Percentiles rank a stretch among this genome's conserved stretches.
Evolutionary conservation across 306 rosid species (phyloP).

Genomic region (Casuarina cunninghamiana): DNA sequence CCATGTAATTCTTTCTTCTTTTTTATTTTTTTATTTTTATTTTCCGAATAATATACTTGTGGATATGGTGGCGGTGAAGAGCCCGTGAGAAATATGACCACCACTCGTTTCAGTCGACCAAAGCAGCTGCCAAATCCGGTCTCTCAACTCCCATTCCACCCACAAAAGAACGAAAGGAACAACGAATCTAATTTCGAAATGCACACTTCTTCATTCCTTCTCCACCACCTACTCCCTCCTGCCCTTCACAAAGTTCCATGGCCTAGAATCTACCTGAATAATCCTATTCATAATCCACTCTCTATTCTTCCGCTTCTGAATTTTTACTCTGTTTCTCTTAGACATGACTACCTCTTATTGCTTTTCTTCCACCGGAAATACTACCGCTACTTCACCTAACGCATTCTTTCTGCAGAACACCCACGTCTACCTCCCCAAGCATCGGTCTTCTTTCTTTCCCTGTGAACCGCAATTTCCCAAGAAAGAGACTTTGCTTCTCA

Average conservation of each 20-base stretch:
- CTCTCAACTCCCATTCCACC: constrained; percentile 27
- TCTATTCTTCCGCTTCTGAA: background rate
- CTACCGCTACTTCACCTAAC: constrained; percentile 20
- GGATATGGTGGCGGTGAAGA: constrained; percentile 12
- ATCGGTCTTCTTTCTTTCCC: constrained; percentile 23
- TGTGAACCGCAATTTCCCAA: constrained; percentile 27
- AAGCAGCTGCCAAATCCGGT: constrained; percentile 48
- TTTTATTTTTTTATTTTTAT: background rate
- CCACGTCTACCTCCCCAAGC: constrained; percentile 27
- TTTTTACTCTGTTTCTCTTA: background rate
- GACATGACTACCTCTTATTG: constrained; percentile 63
- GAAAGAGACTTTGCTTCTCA: constrained; percentile 19
- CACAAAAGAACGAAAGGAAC: constrained; percentile 1
- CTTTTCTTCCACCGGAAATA: constrained; percentile 51
- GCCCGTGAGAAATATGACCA: constrained; percentile 5
- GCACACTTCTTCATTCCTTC: constrained; percentile 34
- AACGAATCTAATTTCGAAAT: constrained; percentile 25
- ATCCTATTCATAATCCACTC: constrained; percentile 29
- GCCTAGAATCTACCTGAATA: constrained; percentile 55
- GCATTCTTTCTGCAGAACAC: constrained; percentile 31
- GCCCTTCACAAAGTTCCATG: constrained; percentile 44
- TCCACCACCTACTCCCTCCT: constrained; percentile 8
- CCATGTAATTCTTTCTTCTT: too few species aligned
- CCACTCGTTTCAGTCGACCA: constrained; percentile 59
- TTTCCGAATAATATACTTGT: background rate